A percentile compares a stretch with the other conserved stretches of the same genome.
phyloP scores from a whole-genome alignment of 192 early-diverging fungal genomes.

The Geosiphon pyriformis region DNA sequence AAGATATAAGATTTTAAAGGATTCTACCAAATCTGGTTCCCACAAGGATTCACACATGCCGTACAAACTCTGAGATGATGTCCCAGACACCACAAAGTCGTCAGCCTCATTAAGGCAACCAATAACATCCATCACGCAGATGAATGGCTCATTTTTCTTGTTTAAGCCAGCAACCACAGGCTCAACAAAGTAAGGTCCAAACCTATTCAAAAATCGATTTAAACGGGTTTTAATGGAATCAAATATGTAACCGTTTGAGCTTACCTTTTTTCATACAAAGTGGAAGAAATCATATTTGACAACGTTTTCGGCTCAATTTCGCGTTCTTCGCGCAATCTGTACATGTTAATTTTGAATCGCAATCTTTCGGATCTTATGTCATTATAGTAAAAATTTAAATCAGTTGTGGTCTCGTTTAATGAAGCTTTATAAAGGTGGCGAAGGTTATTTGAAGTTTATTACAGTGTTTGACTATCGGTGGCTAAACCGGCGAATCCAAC shows the following conservation, averaged over 20 bases:
- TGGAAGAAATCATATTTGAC: conserved; percentile 88
- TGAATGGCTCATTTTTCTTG: conserved; percentile 84
- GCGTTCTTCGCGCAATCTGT: conserved; percentile 92
- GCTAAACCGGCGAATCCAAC: conserved; percentile 92
- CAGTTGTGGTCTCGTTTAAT: neutral
- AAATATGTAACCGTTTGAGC: conserved; percentile 1
- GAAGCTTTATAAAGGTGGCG: no score
- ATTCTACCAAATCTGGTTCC: conserved; percentile 89
- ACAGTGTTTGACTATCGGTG: conserved; percentile 96
- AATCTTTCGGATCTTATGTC: conserved; percentile 73
- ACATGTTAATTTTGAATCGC: conserved; percentile 92
- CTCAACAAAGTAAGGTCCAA: conserved; percentile 93
- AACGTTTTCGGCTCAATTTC: conserved; percentile 93
- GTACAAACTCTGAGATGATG: conserved; percentile 78
- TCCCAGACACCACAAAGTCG: conserved; percentile 95
- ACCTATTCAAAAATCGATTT: conserved; percentile 64
- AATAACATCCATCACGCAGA: conserved; percentile 92
- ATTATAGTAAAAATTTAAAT: conserved; percentile 8
- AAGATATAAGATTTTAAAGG: neutral
- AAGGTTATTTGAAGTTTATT: conserved; percentile 28
- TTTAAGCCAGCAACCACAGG: conserved; percentile 94
- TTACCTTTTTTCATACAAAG: conserved; percentile 88
- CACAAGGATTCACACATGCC: conserved; percentile 97
- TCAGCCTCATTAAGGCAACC: conserved; percentile 89
- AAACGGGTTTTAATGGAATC: no score